These are phyloP conservation scores for Mrakia gelida DNA, from an alignment of 768 basidiomycete genomes.

Conservation along the genomic window DNA sequence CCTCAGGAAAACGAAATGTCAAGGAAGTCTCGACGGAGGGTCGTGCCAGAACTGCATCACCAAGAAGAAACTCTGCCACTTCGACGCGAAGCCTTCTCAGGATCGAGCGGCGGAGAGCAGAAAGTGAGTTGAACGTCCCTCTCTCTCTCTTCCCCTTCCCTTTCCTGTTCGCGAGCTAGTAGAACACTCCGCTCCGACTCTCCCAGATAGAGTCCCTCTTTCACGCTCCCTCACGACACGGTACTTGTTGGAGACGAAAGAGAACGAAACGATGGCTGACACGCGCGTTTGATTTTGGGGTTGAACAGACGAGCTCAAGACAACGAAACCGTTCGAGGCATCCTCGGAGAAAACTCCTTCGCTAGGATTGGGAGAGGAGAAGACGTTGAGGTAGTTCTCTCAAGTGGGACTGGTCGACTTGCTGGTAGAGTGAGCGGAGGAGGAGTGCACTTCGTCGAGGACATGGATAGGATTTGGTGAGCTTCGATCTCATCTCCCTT, in stretches of 20 bases:
- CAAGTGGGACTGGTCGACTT: neutral
- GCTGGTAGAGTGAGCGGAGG: neutral
- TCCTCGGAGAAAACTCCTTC: neutral
- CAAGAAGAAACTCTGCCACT: neutral
- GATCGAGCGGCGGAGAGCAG: slow-evolving; percentile 6
- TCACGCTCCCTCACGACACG: neutral
- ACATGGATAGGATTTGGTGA: slow-evolving; percentile 11
- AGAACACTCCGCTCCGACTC: neutral
- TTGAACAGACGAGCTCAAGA: slow-evolving; percentile 5
- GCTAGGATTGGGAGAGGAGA: neutral
- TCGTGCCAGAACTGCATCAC: slow-evolving; percentile 4
- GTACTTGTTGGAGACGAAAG: neutral
- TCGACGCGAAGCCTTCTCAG: slow-evolving; percentile 6
- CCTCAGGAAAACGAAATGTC: neutral
- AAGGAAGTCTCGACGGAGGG: neutral
- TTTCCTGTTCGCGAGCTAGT: neutral
- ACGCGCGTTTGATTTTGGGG: neutral
- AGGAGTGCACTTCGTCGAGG: slow-evolving; percentile 9
- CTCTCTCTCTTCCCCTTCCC: neutral
- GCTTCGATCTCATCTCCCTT: neutral
- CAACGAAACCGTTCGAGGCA: slow-evolving; percentile 1
- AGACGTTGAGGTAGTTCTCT: neutral
- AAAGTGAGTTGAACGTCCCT: neutral
- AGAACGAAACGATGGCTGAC: neutral
- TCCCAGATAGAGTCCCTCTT: neutral